Base-by-base conservation (phyloP, 345 rosid species). In the Eucalyptus tenuipes region DNA sequence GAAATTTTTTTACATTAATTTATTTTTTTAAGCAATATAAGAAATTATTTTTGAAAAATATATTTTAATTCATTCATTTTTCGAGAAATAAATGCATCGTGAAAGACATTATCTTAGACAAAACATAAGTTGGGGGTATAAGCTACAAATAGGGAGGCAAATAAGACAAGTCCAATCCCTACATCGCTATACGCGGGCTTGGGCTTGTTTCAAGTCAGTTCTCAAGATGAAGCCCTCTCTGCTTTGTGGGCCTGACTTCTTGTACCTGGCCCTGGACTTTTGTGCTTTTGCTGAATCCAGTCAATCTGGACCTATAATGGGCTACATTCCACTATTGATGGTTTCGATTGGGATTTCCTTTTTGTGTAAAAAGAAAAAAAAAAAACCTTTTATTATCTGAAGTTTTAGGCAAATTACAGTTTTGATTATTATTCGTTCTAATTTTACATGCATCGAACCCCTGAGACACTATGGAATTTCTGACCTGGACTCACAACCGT, bases 71-170 rank as follows among this genome's bases (percentile, higher is more conserved):
- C 3, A 55, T 55, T 24, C 5, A 24, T 24, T 55, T 55, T 55
- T 55, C 0, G 2, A 0, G 5, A 55, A 55, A 55, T 24, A 24
- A 55, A 55, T 24, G 2, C 61, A 55, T 55, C 4, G 0, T 52
- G 55, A 18, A 37, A 71, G 81, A 71, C 45, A 10, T 37, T 0
- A 12, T 71, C 44, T 1, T 71, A 71, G 45, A 71, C 45, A 71
- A 71, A 71, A 37, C 45, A 24, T 71, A 71, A 71, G 45, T 20
- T 12, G 45, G 45, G 27, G 25, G 3, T 17, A 37, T 5, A 20
- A 71, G 82, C 45, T 37, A 71, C 82, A 5, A 71, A 71, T 5
- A 75, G 7, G 82, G 20, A 37, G 82, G 47, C 82, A 75, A 40
- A 75, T 6, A 20, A 20, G 24, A 75, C 29, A 75, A 75, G 27